These are phyloP conservation scores for Graphilbum ipis-grandicollis DNA, from an alignment of 2,329 filamentous ascomycete genomes.

Conservation along the genomic window DNA sequence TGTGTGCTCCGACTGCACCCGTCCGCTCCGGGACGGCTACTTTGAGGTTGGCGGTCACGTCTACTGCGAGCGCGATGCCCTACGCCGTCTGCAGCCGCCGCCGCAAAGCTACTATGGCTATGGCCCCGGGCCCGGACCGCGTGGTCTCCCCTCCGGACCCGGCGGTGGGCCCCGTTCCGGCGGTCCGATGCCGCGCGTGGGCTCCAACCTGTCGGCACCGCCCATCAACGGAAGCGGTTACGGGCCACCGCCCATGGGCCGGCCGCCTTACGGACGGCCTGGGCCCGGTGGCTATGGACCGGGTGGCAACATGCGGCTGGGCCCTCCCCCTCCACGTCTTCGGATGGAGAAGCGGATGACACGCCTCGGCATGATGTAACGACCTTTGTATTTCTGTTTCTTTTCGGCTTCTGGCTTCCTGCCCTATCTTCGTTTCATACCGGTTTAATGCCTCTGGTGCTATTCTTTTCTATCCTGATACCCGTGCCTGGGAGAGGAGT, in stretches of 20 bases:
- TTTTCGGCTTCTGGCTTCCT: neutral
- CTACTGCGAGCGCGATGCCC: constrained; percentile 80
- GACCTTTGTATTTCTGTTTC: constrained; percentile 29
- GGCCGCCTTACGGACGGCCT: no score
- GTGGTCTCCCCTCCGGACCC: neutral
- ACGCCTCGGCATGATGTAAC: constrained; percentile 36
- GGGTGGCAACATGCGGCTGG: constrained; percentile 32
- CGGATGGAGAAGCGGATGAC: constrained; percentile 39
- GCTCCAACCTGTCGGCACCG: neutral
- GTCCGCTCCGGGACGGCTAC: constrained; percentile 66
- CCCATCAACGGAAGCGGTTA: neutral
- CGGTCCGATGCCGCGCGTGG: constrained; percentile 5
- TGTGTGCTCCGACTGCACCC: constrained; percentile 61
- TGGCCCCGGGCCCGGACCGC: neutral
- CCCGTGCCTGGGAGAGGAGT: neutral
- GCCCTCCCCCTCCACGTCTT: no score
- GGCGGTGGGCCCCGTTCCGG: constrained; percentile 10
- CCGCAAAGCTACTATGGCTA: neutral
- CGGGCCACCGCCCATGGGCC: no score
- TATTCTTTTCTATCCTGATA: neutral
- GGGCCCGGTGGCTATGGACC: no score
- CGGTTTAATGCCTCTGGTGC: constrained; percentile 1
- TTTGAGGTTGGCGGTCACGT: constrained; percentile 69
- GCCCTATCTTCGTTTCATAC: neutral
- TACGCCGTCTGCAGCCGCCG: constrained; percentile 25